These are phyloP conservation scores for Viola pubescens DNA, from an alignment of 441 rosid species.

Conservation along the genomic window DNA sequence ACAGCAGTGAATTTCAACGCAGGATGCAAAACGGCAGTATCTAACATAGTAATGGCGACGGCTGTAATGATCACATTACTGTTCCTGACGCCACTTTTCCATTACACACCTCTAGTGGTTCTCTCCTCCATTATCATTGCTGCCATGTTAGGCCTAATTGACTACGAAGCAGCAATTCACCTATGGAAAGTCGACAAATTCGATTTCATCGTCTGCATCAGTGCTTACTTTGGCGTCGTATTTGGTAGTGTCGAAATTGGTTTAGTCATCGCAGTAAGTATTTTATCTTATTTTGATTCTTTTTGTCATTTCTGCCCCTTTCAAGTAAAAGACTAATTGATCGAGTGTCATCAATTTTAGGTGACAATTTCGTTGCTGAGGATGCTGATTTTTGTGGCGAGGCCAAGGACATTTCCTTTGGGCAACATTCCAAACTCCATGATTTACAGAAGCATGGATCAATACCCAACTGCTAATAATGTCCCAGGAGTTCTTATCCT, in stretches of 20 bases:
- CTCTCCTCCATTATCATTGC: slow-evolving; percentile 68
- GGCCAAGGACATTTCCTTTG: slow-evolving; percentile 58
- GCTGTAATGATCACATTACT: slow-evolving; percentile 72
- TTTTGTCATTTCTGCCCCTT: neutral
- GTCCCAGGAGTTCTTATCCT: slow-evolving; percentile 75
- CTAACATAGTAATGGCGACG: slow-evolving; percentile 76
- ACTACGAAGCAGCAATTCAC: slow-evolving; percentile 69
- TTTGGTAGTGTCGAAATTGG: slow-evolving; percentile 71
- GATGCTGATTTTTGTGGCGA: slow-evolving; percentile 56
- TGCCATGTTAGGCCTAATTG: slow-evolving; percentile 90
- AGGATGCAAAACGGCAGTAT: slow-evolving; percentile 80
- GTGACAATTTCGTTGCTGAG: slow-evolving; percentile 59
- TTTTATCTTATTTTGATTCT: neutral
- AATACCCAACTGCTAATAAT: slow-evolving; percentile 46
- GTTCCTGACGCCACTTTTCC: slow-evolving; percentile 69
- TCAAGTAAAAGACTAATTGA: neutral
- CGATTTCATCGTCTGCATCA: slow-evolving; percentile 65
- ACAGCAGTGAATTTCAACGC: slow-evolving; percentile 93
- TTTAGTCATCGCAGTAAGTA: slow-evolving; percentile 56
- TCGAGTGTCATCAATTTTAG: slow-evolving; percentile 26
- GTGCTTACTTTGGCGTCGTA: slow-evolving; percentile 70
- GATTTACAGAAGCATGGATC: slow-evolving; percentile 66
- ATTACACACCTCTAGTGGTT: slow-evolving; percentile 85
- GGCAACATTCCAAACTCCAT: slow-evolving; percentile 71
- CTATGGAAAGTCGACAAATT: slow-evolving; percentile 82